Percentiles rank a stretch among this genome's conserved stretches.
phyloP scores from a whole-genome alignment of 2,329 filamentous ascomycete species.

The Epichloe glyceriae region DNA sequence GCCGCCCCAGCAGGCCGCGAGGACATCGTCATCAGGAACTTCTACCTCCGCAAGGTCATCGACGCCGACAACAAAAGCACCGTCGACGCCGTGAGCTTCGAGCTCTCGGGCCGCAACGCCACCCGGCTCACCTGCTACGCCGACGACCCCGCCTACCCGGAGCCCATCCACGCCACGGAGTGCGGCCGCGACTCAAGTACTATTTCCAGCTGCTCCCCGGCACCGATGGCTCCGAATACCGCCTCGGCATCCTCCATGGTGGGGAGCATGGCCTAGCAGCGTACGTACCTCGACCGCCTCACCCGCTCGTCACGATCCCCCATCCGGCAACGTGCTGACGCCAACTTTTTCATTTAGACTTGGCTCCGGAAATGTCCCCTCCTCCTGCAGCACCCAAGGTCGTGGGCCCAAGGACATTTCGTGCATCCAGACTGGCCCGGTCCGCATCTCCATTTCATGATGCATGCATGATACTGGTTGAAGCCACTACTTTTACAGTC shows the following conservation, averaged over 20 bases:
- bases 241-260: background rate
- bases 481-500: no score
- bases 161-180: constrained; percentile 9
- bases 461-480: no score
- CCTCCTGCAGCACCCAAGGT: fast-evolving
- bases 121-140: constrained; percentile 8
- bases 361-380: background rate
- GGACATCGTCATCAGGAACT: constrained; percentile 13
- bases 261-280: constrained; percentile 5
- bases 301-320: background rate
- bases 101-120: constrained; percentile 11
- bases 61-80: background rate
- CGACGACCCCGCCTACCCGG: constrained; percentile 9
- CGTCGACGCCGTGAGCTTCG: constrained; percentile 11
- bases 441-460: no score
- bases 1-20: constrained; percentile 6
- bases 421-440: no score
- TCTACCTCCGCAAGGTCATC: constrained; percentile 13
- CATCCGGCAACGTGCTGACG: background rate
- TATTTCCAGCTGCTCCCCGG: constrained; percentile 14
- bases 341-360: background rate
- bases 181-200: constrained; percentile 16
- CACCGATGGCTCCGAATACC: background rate
- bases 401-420: fast-evolving
- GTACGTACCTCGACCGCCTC: constrained; percentile 7